A percentile compares a stretch with the other conserved stretches of the same genome.
Conservation (phyloP, 2,329 filamentous ascomycete species). For the Diaporthe vaccinii region DNA sequence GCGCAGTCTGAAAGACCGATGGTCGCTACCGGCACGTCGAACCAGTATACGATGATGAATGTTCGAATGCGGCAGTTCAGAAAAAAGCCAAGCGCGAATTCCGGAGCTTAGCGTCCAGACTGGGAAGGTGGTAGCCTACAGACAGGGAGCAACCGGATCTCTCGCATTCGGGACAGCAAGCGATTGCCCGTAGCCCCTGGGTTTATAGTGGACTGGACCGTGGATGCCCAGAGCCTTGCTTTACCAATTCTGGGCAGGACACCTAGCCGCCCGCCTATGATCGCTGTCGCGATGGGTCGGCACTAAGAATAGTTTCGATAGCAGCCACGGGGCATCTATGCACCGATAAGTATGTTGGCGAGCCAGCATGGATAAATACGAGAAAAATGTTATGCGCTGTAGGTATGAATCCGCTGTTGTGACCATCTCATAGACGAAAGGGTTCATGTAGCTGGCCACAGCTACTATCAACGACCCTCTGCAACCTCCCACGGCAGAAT, state of each 20-base stretch:
- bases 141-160: slow-evolving; percentile 10
- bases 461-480: not conserved
- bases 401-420: not conserved
- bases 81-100: slow-evolving; percentile 23
- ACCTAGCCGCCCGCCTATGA: slow-evolving; percentile 18
- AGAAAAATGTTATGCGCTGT: not conserved
- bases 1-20: not conserved
- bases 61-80: slow-evolving; percentile 26
- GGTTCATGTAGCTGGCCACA: not conserved
- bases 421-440: not conserved
- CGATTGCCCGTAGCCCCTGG: not conserved
- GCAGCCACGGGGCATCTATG: slow-evolving; percentile 6
- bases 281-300: not conserved
- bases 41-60: slow-evolving; percentile 18
- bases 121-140: slow-evolving; percentile 17
- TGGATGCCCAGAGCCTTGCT: not conserved
- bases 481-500: not conserved
- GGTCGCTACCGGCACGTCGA: slow-evolving; percentile 5
- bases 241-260: not conserved
- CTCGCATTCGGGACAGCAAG: not conserved
- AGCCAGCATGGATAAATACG: slow-evolving; percentile 7
- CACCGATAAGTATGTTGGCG: not conserved
- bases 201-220: not conserved
- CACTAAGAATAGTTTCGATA: slow-evolving; percentile 17
- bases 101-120: slow-evolving; percentile 26